Evolutionary conservation across 1,284 basidiomycete species (phyloP).

Genomic region (Heterobasidion irregulare): DNA sequence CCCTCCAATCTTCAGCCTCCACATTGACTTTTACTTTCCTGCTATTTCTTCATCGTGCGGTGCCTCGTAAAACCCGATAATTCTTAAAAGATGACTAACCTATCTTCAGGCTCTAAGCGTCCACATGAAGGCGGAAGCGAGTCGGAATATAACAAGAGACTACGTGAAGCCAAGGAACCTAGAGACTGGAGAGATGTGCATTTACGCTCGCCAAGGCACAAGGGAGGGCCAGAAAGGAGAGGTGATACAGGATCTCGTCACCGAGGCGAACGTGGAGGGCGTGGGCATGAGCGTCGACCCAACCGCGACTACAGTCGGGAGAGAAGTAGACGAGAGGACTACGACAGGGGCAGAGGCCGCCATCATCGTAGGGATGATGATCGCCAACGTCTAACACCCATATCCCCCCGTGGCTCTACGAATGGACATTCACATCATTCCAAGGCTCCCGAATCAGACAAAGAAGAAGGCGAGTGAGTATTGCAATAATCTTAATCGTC

Average conservation of each 20-base stretch:
- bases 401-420: conserved; percentile 7
- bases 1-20: not conserved
- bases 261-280: conserved; percentile 20
- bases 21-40: conserved; percentile 2
- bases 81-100: conserved; percentile 64
- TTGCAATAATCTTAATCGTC: conserved; percentile 14
- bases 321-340: conserved; percentile 15
- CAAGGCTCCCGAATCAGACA: conserved; percentile 41
- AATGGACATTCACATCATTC: conserved; percentile 16
- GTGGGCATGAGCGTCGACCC: conserved; percentile 25
- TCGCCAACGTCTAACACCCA: conserved; percentile 17
- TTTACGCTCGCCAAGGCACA: conserved; percentile 27
- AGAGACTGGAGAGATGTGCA: conserved; percentile 75
- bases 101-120: conserved; percentile 76
- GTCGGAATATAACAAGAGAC: conserved; percentile 42
- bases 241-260: conserved; percentile 23
- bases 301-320: conserved; percentile 31
- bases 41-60: conserved; percentile 65
- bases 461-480: conserved; percentile 77
- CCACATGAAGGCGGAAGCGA: conserved; percentile 52
- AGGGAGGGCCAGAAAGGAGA: conserved; percentile 21
- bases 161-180: conserved; percentile 35
- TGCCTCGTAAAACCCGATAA: conserved; percentile 64
- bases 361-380: conserved; percentile 16
- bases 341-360: conserved; percentile 25